phyloP scores from a whole-genome alignment of 2,329 filamentous ascomycete genomes.

The Dactylonectria macrodidyma region DNA sequence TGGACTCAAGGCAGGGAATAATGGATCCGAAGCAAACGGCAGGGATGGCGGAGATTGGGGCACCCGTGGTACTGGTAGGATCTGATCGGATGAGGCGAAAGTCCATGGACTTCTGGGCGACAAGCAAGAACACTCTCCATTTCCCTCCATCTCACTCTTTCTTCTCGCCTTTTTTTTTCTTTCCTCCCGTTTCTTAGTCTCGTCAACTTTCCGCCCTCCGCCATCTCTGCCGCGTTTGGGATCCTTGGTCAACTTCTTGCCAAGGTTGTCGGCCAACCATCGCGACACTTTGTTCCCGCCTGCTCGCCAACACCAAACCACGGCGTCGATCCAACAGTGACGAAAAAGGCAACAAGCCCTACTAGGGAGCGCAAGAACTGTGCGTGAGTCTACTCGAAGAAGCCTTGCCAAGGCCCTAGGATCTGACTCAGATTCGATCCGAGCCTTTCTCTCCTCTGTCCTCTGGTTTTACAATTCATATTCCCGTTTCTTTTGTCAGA shows the following conservation, averaged over 20 bases:
- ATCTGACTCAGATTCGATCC: neutral
- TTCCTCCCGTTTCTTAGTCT: neutral
- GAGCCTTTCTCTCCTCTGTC: neutral
- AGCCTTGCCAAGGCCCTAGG: neutral
- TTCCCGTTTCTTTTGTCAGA: neutral
- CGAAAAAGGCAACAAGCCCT: neutral
- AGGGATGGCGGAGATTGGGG: conserved; percentile 9
- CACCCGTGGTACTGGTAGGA: conserved; percentile 1
- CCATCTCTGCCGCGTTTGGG: neutral
- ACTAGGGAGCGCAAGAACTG: neutral
- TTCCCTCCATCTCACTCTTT: conserved; percentile 3
- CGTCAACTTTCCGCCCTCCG: neutral
- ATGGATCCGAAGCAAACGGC: conserved; percentile 11
- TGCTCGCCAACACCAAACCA: neutral
- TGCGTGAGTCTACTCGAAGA: neutral
- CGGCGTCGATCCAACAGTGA: neutral
- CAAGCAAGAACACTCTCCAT: neutral
- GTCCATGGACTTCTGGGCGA: neutral
- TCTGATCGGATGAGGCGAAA: neutral
- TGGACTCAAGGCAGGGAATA: conserved; percentile 10
- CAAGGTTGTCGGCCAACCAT: neutral
- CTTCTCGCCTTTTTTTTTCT: neutral
- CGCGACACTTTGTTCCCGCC: neutral
- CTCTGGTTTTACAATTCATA: neutral
- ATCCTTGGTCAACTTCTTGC: too few species aligned